Base-by-base conservation (phyloP, 2,329 filamentous ascomycete species). In the Tympanopsis confertula region DNA sequence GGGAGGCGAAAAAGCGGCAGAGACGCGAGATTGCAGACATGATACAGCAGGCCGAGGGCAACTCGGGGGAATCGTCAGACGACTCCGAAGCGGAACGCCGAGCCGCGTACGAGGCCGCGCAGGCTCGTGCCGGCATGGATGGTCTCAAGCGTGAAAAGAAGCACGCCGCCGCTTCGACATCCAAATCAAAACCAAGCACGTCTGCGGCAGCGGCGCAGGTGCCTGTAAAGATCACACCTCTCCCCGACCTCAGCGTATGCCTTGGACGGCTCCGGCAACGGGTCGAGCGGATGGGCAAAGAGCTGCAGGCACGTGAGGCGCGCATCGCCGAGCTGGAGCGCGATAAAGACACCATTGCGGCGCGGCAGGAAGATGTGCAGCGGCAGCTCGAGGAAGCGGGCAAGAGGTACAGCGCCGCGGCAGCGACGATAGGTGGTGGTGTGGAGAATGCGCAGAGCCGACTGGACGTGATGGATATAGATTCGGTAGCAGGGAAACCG, bases 121-220 rank as follows among this genome's bases (percentile, higher is more conserved):
- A 96, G 61, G 88, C 85, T 5, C 74, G 82, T 15, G 83, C 85
- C 3, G 89, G 86, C n/a, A 82, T 91, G 62, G 88, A 89, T 49
- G 82, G 78, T 0, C 51, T 82, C 7, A 26, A 26, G 22, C 22
- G 17, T 69, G 41, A 44, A 60, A 40, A 46, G 29, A 37, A 26
- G 19, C 44, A 41, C 30, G 45, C 41, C 1, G 41, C 39, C 3
- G 45, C 42, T 35, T 38, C 39, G 14, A 18, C 5, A n/a, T 15
- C n/a, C 30, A 37, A 17, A 38, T 45, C 35, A 35, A 38, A 5
- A 22, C 19, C 15, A 40, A 33, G n/a, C 38, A 41, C 19, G 47
- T 56, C 26, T 46, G 56, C 45, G 54, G 52, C 65, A 15, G 54
- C 65, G 10, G 57, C 71, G 4, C 75, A 68, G 40, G 78, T 78